Base-by-base conservation (phyloP, 2,329 filamentous ascomycete genomes). In the Coleophoma crateriformis region DNA sequence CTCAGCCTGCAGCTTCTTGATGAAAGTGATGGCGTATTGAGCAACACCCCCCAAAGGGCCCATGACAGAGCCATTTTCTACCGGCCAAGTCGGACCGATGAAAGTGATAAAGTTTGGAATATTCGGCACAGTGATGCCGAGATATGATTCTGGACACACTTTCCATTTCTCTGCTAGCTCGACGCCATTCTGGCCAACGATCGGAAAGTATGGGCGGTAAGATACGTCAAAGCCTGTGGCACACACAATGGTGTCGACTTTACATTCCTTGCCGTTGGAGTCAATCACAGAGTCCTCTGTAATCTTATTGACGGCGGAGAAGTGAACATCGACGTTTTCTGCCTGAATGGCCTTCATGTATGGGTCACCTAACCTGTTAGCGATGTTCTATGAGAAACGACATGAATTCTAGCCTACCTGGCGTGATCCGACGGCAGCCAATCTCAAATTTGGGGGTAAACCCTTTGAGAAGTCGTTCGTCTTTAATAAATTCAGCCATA, bases 401-500 rank as follows among this genome's bases (percentile, higher is more conserved):
- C 12, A n/a, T 38, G 15, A 4, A 17, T 17, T 7, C 15, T 20
- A 59, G 57, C 12, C 64, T 63, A 33, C 70, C 71, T 11, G 71
- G 71, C 1, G 70, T 67, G 43, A 70, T 63, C 1, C 68, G 67
- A 46, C 63, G 67, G 60, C 63, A 72, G 7, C 75, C 74, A 8
- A 71, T 67, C 2, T 66, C 62, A 64, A 72, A 77, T 15, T 63
- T 61, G 3, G 69, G 69, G 34, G 71, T 58, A 32, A 64, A 54
- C 4, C 56, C 56, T 22, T 75, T 59, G 3, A 76, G 58, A 20
- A 78, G 63, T 11, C 74, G 63, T 52, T 76, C 65, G 50, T 78
- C 74, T 52, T 74, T 76, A 58, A 79, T 75, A 47, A 68, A 69
- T 51, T 77, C 72, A 12, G 64, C 66, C 74, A 77, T 78, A 13